phyloP scores from a whole-genome alignment of 306 rosid species.

The Lathyrus tuberosus region DNA sequence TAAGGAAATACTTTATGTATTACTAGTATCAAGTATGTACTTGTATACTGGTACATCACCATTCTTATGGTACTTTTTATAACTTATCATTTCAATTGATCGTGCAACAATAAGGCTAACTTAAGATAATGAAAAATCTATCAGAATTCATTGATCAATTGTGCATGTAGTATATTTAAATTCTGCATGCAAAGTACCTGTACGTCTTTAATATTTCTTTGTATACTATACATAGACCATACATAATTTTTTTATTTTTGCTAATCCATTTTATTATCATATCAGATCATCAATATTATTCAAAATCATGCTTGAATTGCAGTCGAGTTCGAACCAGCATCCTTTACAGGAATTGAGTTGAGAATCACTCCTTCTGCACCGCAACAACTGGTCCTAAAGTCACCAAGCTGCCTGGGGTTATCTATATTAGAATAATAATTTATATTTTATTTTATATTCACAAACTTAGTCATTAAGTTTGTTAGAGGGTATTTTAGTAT shows the following conservation, averaged over 20 bases:
- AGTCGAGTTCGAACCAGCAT: conserved; percentile 48
- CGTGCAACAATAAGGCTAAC: too few relatives aligned
- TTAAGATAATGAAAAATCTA: background rate
- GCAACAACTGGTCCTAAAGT: conserved; percentile 46
- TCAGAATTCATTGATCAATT: conserved; percentile 22
- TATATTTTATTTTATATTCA: too few relatives aligned
- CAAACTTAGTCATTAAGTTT: too few relatives aligned
- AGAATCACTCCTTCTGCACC: conserved; percentile 53
- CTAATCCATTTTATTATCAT: conserved; percentile 8
- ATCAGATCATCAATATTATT: conserved; percentile 31
- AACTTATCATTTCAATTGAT: too few relatives aligned
- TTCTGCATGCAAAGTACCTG: conserved; percentile 27
- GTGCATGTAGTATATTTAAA: conserved; percentile 3
- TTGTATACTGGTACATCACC: too few relatives aligned
- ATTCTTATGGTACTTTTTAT: too few relatives aligned
- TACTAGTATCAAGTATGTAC: too few relatives aligned
- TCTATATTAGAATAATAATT: too few relatives aligned
- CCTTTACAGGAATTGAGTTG: conserved; percentile 48
- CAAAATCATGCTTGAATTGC: conserved; percentile 37
- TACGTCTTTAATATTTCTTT: conserved; percentile 24
- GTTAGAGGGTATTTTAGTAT: too few relatives aligned
- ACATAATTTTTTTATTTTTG: conserved; percentile 30
- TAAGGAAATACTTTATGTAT: too few relatives aligned
- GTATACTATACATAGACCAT: conserved; percentile 23
- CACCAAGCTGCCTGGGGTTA: conserved; percentile 40